A percentile compares a stretch with the other conserved stretches of the same genome.
Conservation (phyloP, 2,329 filamentous ascomycete species). For the Clathrospora elynae region DNA sequence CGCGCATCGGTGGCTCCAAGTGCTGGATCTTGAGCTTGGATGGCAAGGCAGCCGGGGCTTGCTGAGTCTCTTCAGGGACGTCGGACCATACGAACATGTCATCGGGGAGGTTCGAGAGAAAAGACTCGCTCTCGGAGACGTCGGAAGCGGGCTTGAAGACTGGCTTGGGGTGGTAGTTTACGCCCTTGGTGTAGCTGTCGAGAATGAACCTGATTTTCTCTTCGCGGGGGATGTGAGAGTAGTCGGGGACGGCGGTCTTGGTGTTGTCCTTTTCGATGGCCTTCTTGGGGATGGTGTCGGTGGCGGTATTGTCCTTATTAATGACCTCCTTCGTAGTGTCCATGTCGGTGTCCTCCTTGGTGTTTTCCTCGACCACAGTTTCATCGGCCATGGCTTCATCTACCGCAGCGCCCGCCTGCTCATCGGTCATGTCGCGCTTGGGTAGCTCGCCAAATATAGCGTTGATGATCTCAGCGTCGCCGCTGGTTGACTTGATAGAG, state of each 20-base stretch:
- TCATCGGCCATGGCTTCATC: no score
- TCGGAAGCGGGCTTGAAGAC: background rate
- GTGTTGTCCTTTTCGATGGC: background rate
- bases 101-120: background rate
- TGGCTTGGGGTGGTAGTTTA: background rate
- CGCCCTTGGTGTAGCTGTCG: background rate
- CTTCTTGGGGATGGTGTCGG: background rate
- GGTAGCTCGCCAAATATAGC: no score
- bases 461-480: background rate
- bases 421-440: no score
- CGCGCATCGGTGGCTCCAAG: background rate
- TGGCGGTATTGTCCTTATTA: background rate
- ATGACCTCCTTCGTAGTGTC: background rate
- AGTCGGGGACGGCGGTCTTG: no score
- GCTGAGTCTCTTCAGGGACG: background rate
- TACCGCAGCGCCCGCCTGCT: no score
- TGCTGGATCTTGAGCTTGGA: background rate
- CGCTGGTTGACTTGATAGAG: no score
- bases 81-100: background rate
- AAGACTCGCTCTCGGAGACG: background rate
- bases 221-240: no score
- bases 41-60: background rate
- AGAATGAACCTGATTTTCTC: no score
- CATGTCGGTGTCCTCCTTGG: background rate
- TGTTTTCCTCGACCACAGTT: background rate